Evolutionary conservation across 1,284 basidiomycete species (phyloP).

Genomic region (Moesziomyces sp.): DNA sequence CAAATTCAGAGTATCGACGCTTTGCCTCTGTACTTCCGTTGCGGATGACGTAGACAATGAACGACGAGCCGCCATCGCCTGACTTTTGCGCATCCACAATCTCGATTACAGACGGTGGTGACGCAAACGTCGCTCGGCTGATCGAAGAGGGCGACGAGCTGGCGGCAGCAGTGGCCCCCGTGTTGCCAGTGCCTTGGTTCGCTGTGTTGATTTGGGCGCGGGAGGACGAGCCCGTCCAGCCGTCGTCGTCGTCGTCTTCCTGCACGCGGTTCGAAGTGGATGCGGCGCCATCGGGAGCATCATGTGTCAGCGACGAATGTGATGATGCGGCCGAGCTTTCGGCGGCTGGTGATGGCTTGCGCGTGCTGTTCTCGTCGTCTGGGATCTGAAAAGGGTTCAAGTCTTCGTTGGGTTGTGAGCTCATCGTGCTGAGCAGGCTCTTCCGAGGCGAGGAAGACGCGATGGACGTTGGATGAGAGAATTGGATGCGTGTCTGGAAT

Average conservation of each 20-base stretch:
- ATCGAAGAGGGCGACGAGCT: conserved; percentile 16
- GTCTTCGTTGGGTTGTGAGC: conserved; percentile 13
- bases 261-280: conserved; percentile 6
- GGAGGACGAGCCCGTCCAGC: conserved; percentile 39
- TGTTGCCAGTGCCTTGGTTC: neutral
- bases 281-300: neutral
- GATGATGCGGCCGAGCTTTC: conserved; percentile 18
- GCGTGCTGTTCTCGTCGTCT: conserved; percentile 25
- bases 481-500: neutral
- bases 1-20: conserved; percentile 96
- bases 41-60: conserved; percentile 93
- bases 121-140: conserved; percentile 28
- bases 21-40: conserved; percentile 85
- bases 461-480: neutral
- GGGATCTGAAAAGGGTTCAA: conserved; percentile 51
- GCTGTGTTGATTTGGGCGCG: conserved; percentile 18
- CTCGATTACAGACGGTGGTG: conserved; percentile 43
- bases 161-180: neutral
- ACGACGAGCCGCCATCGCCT: conserved; percentile 80
- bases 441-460: too few species aligned
- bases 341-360: conserved; percentile 8
- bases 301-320: conserved; percentile 16
- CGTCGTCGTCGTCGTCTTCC: conserved; percentile 34
- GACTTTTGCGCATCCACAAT: conserved; percentile 92
- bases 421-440: neutral